Evolutionary conservation across 192 early-diverging fungal genomes (phyloP), one percentile per base, ranked within the genome.

Genomic region (Phlyctochytrium arcticum): DNA sequence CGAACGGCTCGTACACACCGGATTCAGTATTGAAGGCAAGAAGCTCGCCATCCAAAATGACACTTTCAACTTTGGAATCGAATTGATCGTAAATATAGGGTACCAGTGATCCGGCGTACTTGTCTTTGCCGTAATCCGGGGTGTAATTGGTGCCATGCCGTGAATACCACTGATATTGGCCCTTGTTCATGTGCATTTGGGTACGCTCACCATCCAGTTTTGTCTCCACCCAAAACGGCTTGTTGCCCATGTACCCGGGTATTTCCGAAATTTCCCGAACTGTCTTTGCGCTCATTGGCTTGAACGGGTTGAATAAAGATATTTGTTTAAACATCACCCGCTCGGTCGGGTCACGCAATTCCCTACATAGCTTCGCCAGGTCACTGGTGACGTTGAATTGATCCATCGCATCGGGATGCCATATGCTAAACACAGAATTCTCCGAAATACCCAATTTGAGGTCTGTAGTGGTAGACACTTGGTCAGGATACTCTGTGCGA

Each of bases 11-110:
- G 70, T 85, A 85, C 1, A 71, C 50, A 29, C 85, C 79, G 7
- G 75, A 75, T n/a, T 73, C 71, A n/a, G 80, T 76, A 68, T 90
- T 83, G 62, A 79, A 91, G 9, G 83, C 86, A 33, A 90, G 67
- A 85, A 93, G 84, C 71, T 93, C 91, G 0, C 91, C 91, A 73
- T 93, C 91, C 33, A 93, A 67, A 67, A 93, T 88, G 42, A 83
- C 65, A 49, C 87, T 91, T 34, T 77, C 56, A 2, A 80, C 75
- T 31, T 71, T 70, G 2, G 67, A 54, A 33, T 76, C 67, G 50
- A 90, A 81, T 21, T 62, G 66, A 6, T 74, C 67, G 58, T 80
- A 62, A 19, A 90, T 83, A 59, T 74, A 74, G 3, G 73, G 76
- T 3, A 80, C 83, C 37, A 90, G 68, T 3, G 82, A 69, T 0